Evolutionary conservation across 2,329 filamentous ascomycete genomes (phyloP).

Genomic region (Diaporthe citriasiana): DNA sequence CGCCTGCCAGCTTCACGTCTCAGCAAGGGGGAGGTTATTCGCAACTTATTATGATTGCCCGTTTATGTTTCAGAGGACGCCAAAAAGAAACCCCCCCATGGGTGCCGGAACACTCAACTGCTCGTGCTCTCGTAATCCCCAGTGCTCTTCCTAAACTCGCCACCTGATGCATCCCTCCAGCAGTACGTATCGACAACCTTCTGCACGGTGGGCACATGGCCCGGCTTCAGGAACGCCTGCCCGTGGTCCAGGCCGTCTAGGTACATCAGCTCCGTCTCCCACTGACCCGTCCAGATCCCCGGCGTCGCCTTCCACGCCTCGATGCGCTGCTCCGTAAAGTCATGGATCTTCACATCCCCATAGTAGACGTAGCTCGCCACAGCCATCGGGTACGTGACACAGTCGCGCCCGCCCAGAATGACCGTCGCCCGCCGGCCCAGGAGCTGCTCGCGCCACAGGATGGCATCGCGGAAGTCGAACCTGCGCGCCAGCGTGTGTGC

Average conservation of each 20-base stretch:
- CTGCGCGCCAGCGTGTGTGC: conserved; percentile 68
- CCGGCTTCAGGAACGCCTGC: conserved; percentile 12
- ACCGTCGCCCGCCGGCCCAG: conserved; percentile 17
- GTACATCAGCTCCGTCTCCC: conserved; percentile 30
- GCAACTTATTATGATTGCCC: conserved; percentile 7
- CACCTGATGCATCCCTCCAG: background rate
- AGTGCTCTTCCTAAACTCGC: conserved; percentile 24
- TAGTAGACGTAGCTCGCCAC: conserved; percentile 21
- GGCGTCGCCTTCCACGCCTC: background rate
- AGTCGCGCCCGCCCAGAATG: conserved; percentile 12
- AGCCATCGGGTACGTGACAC: background rate
- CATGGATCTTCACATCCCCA: background rate
- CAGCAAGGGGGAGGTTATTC: conserved; percentile 17
- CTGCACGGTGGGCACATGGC: conserved; percentile 6
- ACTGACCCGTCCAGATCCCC: conserved; percentile 45
- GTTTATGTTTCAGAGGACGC: conserved; percentile 29
- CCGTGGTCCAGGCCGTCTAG: conserved; percentile 25
- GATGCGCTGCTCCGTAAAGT: conserved; percentile 7
- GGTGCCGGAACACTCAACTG: background rate
- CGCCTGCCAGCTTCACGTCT: conserved; percentile 28
- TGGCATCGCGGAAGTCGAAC: conserved; percentile 18
- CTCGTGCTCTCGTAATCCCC: conserved; percentile 12
- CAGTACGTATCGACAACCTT: conserved; percentile 19
- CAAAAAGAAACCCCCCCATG: background rate
- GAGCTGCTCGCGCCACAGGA: conserved; percentile 25